Conservation (phyloP, 2,329 filamentous ascomycete genomes). For the Colletotrichum sp. region DNA sequence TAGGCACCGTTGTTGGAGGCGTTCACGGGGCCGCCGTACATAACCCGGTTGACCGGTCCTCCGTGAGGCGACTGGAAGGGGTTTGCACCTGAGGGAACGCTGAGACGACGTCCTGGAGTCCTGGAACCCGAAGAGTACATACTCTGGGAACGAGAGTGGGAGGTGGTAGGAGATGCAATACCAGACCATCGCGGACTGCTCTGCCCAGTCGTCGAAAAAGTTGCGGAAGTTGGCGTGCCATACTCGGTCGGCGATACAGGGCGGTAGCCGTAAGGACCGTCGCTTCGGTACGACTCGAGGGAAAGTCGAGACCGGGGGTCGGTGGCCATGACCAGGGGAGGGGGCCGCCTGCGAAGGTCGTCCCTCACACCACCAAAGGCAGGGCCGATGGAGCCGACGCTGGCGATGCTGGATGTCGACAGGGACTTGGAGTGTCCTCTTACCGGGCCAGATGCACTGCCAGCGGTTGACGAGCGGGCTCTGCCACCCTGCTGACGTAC, state of each 20-base stretch:
- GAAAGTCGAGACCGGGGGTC: constrained; percentile 72
- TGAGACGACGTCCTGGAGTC: constrained; percentile 76
- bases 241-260: constrained; percentile 75
- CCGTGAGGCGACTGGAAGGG: constrained; percentile 74
- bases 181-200: constrained; percentile 78
- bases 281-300: constrained; percentile 72
- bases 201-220: constrained; percentile 73
- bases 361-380: constrained; percentile 67
- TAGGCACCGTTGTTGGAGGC: constrained; percentile 60
- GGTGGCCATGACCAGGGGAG: constrained; percentile 79
- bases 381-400: constrained; percentile 70
- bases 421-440: constrained; percentile 86
- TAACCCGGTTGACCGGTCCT: constrained; percentile 59
- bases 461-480: constrained; percentile 77
- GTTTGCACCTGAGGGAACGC: constrained; percentile 77
- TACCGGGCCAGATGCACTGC: constrained; percentile 72
- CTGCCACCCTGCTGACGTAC: constrained; percentile 76
- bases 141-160: constrained; percentile 72
- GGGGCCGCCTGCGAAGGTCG: constrained; percentile 74
- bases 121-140: constrained; percentile 71
- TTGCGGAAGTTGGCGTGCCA: constrained; percentile 83
- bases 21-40: constrained; percentile 58
- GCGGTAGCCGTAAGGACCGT: constrained; percentile 70
- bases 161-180: constrained; percentile 74
- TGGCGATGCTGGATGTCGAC: constrained; percentile 86